A percentile compares a stretch with the other conserved stretches of the same genome.
phyloP scores from a whole-genome alignment of 148 eudicot species.

The Nyssa sinensis region DNA sequence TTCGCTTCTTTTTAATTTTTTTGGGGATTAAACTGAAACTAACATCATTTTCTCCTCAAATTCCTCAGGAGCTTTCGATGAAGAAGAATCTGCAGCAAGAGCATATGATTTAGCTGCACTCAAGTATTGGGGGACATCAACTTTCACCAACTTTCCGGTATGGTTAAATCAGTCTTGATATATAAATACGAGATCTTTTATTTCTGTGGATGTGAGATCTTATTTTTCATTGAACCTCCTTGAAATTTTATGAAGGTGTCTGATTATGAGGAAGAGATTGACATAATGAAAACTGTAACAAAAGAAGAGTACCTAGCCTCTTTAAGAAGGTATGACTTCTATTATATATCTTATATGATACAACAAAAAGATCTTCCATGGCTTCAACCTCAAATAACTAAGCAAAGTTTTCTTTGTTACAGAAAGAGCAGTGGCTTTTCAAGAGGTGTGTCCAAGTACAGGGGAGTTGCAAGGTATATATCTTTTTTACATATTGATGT shows the following conservation, averaged over 20 bases:
- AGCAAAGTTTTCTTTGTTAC: background rate
- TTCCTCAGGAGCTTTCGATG: conserved; percentile 55
- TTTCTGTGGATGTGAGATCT: background rate
- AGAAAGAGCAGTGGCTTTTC: conserved; percentile 54
- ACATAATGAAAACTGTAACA: conserved; percentile 42
- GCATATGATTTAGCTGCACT: conserved; percentile 64
- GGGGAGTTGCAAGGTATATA: conserved; percentile 52
- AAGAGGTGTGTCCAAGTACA: conserved; percentile 54
- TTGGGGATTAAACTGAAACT: background rate
- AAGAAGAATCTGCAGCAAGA: conserved; percentile 66
- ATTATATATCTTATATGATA: background rate
- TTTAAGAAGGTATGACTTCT: conserved; percentile 35
- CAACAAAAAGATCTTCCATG: background rate
- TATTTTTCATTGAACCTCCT: background rate
- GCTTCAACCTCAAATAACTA: background rate
- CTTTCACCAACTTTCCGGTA: conserved; percentile 59
- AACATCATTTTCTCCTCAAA: background rate
- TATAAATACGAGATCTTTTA: too few relatives aligned
- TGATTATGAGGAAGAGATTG: conserved; percentile 39
- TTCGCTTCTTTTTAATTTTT: background rate
- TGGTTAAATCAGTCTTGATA: conserved; percentile 14
- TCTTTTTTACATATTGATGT: background rate
- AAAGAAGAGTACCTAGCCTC: conserved; percentile 56
- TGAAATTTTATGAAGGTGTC: conserved; percentile 28
- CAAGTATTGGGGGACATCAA: conserved; percentile 64